These are phyloP conservation scores for Pyrenula aspistea DNA, from an alignment of 495 filamentous ascomycete species.

Conservation along the genomic window DNA sequence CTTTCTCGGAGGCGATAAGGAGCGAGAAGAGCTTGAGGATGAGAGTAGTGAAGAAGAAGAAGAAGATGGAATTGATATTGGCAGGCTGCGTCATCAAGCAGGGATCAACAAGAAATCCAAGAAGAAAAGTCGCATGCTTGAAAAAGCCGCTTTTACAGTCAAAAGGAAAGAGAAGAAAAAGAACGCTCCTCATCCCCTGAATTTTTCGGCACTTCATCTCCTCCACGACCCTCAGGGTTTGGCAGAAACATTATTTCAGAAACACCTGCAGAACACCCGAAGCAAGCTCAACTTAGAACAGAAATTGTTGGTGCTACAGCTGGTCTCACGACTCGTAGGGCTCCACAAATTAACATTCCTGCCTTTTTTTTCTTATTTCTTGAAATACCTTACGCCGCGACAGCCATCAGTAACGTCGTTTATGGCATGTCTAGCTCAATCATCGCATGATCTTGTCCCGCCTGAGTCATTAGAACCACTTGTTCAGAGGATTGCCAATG, in stretches of 20 bases:
- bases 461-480: conserved; percentile 89
- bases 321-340: conserved; percentile 82
- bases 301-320: conserved; percentile 75
- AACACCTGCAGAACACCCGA: conserved; percentile 79
- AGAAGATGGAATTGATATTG: conserved; percentile 64
- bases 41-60: conserved; percentile 78
- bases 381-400: conserved; percentile 75
- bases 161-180: conserved; percentile 82
- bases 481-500: conserved; percentile 90
- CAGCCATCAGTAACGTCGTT: conserved; percentile 92
- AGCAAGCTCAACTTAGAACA: conserved; percentile 82
- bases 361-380: conserved; percentile 74
- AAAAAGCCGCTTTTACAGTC: conserved; percentile 64
- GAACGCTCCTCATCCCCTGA: conserved; percentile 70
- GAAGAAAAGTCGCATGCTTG: conserved; percentile 67
- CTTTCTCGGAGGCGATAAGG: conserved; percentile 91
- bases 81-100: conserved; percentile 67
- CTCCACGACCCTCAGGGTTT: conserved; percentile 94
- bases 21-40: conserved; percentile 82
- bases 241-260: conserved; percentile 79
- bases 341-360: conserved; percentile 83
- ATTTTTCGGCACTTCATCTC: conserved; percentile 97
- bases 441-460: conserved; percentile 80
- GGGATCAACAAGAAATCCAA: conserved; percentile 92
- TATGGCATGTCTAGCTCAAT: conserved; percentile 83